Percentiles rank a stretch among this genome's conserved stretches.
phyloP scores from a whole-genome alignment of 2,329 filamentous ascomycete genomes.

The Orbilia blumenaviensis region DNA sequence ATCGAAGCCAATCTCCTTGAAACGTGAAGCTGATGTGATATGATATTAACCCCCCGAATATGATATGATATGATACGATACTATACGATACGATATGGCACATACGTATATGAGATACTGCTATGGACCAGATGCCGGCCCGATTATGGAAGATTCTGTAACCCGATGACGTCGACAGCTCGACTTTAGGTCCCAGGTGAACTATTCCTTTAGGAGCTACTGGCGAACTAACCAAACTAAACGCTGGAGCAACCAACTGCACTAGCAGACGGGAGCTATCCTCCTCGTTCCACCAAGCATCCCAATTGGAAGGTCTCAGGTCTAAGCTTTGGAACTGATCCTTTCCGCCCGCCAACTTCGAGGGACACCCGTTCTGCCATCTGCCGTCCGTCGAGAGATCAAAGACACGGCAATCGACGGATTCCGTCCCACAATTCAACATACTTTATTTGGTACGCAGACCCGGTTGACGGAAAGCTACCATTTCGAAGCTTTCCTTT shows the following conservation, averaged over 20 bases:
- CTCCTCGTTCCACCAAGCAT: conserved; percentile 14
- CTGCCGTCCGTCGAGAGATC: conserved; percentile 31
- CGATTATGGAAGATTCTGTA: background rate
- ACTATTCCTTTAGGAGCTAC: conserved; percentile 13
- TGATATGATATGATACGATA: background rate
- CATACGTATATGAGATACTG: background rate
- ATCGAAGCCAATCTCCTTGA: background rate
- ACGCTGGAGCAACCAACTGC: background rate
- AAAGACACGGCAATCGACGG: conserved; percentile 31
- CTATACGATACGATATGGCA: background rate
- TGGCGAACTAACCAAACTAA: background rate
- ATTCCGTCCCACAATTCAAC: conserved; percentile 27
- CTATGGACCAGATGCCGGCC: background rate
- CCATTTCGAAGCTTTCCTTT: background rate
- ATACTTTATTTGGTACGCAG: background rate
- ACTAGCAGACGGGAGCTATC: conserved; percentile 32
- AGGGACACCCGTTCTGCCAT: conserved; percentile 41
- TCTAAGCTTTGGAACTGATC: conserved; percentile 49
- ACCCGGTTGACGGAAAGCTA: conserved; percentile 19
- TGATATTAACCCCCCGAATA: background rate
- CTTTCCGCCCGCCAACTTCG: conserved; percentile 1
- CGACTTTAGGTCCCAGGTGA: conserved; percentile 5
- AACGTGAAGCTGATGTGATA: background rate
- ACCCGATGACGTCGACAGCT: conserved; percentile 7
- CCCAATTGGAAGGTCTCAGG: conserved; percentile 37